Evolutionary conservation across 306 rosid species (phyloP), one percentile per base, ranked within the genome.

Genomic region (Begonia loranthoides): DNA sequence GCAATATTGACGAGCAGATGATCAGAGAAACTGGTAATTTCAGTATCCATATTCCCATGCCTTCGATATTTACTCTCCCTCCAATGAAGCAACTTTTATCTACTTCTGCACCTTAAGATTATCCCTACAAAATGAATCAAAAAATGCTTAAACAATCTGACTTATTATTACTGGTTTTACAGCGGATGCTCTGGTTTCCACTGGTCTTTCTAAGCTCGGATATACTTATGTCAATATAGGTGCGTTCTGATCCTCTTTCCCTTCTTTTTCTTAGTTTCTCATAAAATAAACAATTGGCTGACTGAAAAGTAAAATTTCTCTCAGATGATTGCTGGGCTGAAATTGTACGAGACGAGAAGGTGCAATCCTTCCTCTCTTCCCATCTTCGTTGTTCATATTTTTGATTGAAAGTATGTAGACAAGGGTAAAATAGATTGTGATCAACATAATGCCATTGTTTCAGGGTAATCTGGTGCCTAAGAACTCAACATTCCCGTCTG

Each of bases 291-390:
- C 55, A 52, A n/a, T 17, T 10, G 13, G n/a, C 46, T 43, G 43
- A 55, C 17, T 49, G 49, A 52, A 3, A 55, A 45, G 10, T 15
- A 2, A 34, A 51, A 21, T 40, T 57, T 48, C 24, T 6, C 51
- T 58, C 60, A 90, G 99, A 90, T 82, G 99, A 86, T 76, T 90
- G 99, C 67, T 90, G 99, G 99, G 99, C 95, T 19, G 99, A 90
- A 73, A 13, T 78, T 28, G 55, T 70, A 70, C 76, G 99, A 19
- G 95, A 90, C 50, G 52, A 6, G 22, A 67, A 68, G 80, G 95
- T 85, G 70, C 12, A 16, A 44, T 54, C 61, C 33, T 44, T 40
- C 50, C 16, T 15, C 38, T 49, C 24, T 43, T 22, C n/a, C 12
- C 15, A 21, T 58, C 22, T 13, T 13, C 17, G 15, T 1, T 7